phyloP scores from a whole-genome alignment of 768 basidiomycete genomes.

The Hemileccinum rubropunctum region DNA sequence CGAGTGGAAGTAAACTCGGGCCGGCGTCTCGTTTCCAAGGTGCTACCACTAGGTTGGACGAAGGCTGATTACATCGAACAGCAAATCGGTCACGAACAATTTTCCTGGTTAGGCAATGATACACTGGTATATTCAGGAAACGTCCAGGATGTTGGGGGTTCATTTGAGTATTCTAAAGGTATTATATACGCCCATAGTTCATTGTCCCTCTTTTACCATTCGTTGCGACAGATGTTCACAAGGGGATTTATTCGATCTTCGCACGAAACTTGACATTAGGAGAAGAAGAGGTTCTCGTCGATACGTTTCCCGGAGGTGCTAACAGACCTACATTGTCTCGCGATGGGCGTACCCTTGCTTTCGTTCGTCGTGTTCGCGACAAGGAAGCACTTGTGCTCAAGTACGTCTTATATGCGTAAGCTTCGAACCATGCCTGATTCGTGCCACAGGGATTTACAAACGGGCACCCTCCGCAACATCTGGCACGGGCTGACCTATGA shows the following conservation, averaged over 20 bases:
- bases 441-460: constrained; percentile 54
- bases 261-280: constrained; percentile 60
- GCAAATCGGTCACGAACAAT: constrained; percentile 73
- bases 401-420: constrained; percentile 36
- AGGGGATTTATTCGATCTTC: constrained; percentile 70
- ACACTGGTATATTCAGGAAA: constrained; percentile 67
- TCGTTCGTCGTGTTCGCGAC: constrained; percentile 70
- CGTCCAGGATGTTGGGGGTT: constrained; percentile 43
- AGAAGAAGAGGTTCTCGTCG: constrained; percentile 49
- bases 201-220: background rate
- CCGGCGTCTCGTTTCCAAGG: constrained; percentile 51
- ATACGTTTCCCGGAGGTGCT: constrained; percentile 65
- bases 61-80: constrained; percentile 59
- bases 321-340: constrained; percentile 68
- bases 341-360: constrained; percentile 67
- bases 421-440: background rate
- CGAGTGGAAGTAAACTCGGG: constrained; percentile 44
- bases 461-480: constrained; percentile 60
- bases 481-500: constrained; percentile 75
- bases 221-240: constrained; percentile 53
- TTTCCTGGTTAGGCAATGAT: constrained; percentile 59
- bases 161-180: constrained; percentile 69
- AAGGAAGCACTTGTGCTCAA: constrained; percentile 71
- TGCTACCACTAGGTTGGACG: constrained; percentile 60
- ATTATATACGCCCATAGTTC: background rate